Conservation (phyloP, 495 filamentous ascomycete genomes). For the Xylaria telfairii region DNA sequence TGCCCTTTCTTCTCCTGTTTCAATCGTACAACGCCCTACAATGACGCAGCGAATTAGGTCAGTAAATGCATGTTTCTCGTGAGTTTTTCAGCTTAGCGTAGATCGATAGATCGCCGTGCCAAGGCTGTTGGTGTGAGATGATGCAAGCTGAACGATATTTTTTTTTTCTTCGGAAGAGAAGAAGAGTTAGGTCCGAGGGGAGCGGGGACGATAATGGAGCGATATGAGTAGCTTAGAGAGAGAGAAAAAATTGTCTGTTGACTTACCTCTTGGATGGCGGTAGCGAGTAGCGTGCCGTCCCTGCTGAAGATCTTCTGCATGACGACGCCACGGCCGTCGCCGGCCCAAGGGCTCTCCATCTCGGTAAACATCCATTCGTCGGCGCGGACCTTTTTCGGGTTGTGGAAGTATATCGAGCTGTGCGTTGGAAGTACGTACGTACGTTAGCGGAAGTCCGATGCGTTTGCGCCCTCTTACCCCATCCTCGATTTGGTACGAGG, state of each 20-base stretch:
- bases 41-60: not conserved
- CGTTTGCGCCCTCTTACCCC: not conserved
- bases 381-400: conserved; percentile 74
- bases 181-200: not conserved
- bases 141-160: conserved; percentile 5
- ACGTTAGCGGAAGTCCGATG: conserved; percentile 9
- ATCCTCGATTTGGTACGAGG: not conserved
- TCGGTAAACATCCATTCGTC: conserved; percentile 96
- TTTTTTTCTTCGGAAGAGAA: not conserved
- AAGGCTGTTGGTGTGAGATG: not conserved
- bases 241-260: conserved; percentile 8
- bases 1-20: conserved; percentile 42
- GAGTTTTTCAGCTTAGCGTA: not conserved
- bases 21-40: conserved; percentile 60
- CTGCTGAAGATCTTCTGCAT: conserved; percentile 85
- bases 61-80: not conserved
- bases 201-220: not conserved
- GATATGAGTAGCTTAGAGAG: conserved; percentile 22
- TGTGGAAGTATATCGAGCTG: conserved; percentile 89
- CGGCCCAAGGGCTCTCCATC: conserved; percentile 93
- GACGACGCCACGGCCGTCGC: conserved; percentile 86
- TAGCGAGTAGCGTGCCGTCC: conserved; percentile 84
- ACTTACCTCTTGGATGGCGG: conserved; percentile 78
- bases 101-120: not conserved
- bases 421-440: conserved; percentile 46